A percentile compares a stretch with the other conserved stretches of the same genome.
phyloP scores from a whole-genome alignment of 805 yeast genomes.

The Candida taoyuanica region DNA sequence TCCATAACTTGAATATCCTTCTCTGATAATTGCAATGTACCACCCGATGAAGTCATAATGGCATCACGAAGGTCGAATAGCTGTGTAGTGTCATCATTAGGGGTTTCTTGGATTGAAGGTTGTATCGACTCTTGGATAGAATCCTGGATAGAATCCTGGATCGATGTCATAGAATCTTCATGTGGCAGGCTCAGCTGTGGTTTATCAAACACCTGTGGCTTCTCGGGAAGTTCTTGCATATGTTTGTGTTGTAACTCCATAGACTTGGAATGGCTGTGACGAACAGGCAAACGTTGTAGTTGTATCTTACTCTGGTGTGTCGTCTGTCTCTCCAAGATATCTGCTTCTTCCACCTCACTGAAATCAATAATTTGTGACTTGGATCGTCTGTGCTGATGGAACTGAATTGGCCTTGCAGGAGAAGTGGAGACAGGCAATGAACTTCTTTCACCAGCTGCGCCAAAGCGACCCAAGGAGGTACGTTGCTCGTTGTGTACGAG shows the following conservation, averaged over 20 bases:
- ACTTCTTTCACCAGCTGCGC: constrained; percentile 1
- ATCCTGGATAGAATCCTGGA: constrained; percentile 15
- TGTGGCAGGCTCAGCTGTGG: constrained; percentile 3
- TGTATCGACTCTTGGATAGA: constrained; percentile 12
- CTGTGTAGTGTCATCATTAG: constrained; percentile 14
- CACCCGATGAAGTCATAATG: constrained; percentile 16
- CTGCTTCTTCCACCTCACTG: background rate
- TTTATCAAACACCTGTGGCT: constrained; percentile 1
- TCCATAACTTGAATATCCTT: constrained; percentile 11
- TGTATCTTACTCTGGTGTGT: background rate
- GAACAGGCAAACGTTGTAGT: background rate
- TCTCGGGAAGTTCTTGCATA: background rate
- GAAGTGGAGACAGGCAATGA: background rate
- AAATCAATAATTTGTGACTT: constrained; percentile 11
- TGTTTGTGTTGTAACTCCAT: background rate
- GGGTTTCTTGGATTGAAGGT: constrained; percentile 8
- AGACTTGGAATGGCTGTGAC: background rate
- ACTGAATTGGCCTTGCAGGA: constrained; percentile 3
- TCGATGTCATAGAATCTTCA: constrained; percentile 9
- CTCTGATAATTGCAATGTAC: constrained; percentile 5
- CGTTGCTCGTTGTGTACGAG: background rate
- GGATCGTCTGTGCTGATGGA: constrained; percentile 15
- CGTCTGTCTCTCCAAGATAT: too few relatives aligned
- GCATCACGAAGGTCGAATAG: constrained; percentile 18
- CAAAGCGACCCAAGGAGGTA: constrained; percentile 11